phyloP scores from a whole-genome alignment of 2,329 filamentous ascomycete species.

The Fusarium anguioides region DNA sequence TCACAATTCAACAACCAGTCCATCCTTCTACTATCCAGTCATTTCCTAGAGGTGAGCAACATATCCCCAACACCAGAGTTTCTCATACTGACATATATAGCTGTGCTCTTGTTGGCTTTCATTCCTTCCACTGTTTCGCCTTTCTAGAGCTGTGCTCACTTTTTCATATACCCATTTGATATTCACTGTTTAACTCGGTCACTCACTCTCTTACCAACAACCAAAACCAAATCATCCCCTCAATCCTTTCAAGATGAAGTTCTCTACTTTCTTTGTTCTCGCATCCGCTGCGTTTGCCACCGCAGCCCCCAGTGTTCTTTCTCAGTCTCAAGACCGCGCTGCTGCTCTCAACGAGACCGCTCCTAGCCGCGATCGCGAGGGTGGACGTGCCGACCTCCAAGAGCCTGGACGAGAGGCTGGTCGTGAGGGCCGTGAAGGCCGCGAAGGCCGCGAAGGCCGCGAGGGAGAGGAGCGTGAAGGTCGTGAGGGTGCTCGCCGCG shows the following conservation, averaged over 20 bases:
- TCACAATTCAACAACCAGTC: slow-evolving; percentile 8
- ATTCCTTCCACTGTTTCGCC: slow-evolving; percentile 24
- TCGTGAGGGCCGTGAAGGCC: not conserved
- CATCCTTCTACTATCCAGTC: slow-evolving; percentile 29
- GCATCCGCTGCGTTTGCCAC: slow-evolving; percentile 57
- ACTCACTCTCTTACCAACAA: slow-evolving; percentile 15
- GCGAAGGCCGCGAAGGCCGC: not conserved
- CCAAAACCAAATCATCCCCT: not conserved
- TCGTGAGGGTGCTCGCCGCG: slow-evolving; percentile 6
- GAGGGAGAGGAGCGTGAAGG: not conserved
- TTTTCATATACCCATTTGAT: slow-evolving; percentile 19
- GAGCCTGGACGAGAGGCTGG: not conserved
- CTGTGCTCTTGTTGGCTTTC: slow-evolving; percentile 37
- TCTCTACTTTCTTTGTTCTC: slow-evolving; percentile 57
- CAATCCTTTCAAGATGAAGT: slow-evolving; percentile 60
- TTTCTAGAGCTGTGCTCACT: slow-evolving; percentile 41
- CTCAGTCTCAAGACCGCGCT: slow-evolving; percentile 1
- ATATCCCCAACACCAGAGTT: not conserved
- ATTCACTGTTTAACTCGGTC: slow-evolving; percentile 15
- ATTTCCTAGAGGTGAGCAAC: slow-evolving; percentile 37
- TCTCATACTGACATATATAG: not conserved
- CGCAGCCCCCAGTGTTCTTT: slow-evolving; percentile 57
- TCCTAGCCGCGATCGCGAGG: slow-evolving; percentile 2
- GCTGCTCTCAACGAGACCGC: slow-evolving; percentile 22
- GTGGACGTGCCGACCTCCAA: not conserved